Conservation (phyloP, 1,284 basidiomycete genomes). For the Cutaneotrichosporon sp. region DNA sequence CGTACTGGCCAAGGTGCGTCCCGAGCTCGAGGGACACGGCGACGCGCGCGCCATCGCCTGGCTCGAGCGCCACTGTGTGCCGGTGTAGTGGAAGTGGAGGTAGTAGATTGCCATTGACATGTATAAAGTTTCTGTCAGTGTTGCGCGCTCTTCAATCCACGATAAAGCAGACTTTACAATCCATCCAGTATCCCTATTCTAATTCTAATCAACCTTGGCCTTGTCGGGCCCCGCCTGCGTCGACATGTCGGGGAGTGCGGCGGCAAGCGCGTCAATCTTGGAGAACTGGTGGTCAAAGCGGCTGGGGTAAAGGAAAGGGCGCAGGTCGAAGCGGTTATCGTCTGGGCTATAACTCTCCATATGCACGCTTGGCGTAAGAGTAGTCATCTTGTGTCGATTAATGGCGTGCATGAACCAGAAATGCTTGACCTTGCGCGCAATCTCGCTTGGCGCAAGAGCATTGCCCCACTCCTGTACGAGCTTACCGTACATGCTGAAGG, state of each 20-base stretch:
- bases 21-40: constrained; percentile 60
- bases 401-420: constrained; percentile 97
- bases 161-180: not conserved
- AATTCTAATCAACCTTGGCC: constrained; percentile 56
- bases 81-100: not conserved
- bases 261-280: constrained; percentile 85
- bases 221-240: constrained; percentile 49
- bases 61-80: constrained; percentile 65
- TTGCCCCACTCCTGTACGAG: constrained; percentile 87
- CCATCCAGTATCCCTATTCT: constrained; percentile 2
- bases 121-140: not conserved
- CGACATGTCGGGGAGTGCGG: constrained; percentile 69
- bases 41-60: constrained; percentile 74
- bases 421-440: constrained; percentile 94
- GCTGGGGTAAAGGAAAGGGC: constrained; percentile 93
- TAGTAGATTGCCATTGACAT: not conserved
- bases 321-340: constrained; percentile 71
- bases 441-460: constrained; percentile 73
- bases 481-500: constrained; percentile 94
- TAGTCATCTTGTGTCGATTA: constrained; percentile 98
- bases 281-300: constrained; percentile 95
- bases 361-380: constrained; percentile 92
- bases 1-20: constrained; percentile 71
- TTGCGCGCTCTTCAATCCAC: too few species aligned
- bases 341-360: constrained; percentile 62